phyloP scores from a whole-genome alignment of 768 basidiomycete species.

The Melanogaster broomeanus region DNA sequence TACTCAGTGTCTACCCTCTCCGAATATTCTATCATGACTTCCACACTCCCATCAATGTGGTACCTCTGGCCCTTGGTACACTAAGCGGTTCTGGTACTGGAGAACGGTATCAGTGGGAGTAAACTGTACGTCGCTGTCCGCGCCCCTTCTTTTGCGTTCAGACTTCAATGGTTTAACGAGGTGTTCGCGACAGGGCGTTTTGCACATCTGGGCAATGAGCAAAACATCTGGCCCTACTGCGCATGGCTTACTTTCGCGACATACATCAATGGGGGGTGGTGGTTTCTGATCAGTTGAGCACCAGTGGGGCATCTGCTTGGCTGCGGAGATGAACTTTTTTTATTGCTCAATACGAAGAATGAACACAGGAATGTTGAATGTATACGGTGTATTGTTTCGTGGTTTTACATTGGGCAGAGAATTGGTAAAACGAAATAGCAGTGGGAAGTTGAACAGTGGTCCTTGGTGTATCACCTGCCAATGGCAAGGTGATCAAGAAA shows the following conservation, averaged over 20 bases:
- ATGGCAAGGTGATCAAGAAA: conserved; percentile 37
- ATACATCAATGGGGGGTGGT: conserved; percentile 68
- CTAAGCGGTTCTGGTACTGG: conserved; percentile 50
- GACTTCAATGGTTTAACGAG: background rate
- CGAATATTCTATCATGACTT: no score
- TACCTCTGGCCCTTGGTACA: conserved; percentile 58
- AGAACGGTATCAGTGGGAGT: conserved; percentile 61
- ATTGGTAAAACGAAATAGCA: no score
- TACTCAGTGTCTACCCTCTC: no score
- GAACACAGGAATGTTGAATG: no score
- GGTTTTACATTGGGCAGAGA: no score
- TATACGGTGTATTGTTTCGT: no score
- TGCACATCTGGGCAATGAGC: conserved; percentile 45
- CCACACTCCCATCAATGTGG: no score
- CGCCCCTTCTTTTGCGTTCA: background rate
- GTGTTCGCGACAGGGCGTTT: conserved; percentile 39
- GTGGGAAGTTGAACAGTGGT: no score
- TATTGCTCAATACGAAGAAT: no score
- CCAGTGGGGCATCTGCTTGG: background rate
- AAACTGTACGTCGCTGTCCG: conserved; percentile 62
- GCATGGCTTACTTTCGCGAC: conserved; percentile 67
- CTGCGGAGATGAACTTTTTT: background rate
- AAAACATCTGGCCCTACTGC: conserved; percentile 63
- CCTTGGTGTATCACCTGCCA: no score
- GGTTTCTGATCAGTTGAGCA: conserved; percentile 49